Conservation (phyloP, 805 yeast species). For the Wickerhamomyces subpelliculosus region DNA sequence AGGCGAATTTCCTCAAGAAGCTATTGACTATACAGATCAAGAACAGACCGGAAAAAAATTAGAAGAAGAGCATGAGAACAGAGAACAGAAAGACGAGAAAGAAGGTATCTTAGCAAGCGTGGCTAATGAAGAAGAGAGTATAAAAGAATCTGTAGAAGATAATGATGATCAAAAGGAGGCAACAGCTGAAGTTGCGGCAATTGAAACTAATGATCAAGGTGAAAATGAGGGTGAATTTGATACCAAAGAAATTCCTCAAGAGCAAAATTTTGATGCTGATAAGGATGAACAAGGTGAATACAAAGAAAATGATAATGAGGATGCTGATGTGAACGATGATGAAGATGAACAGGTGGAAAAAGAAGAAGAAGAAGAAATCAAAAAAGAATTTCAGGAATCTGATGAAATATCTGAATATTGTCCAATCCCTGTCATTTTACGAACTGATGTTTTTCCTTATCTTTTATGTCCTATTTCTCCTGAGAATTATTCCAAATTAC, state of each 20-base stretch:
- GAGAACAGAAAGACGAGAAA: too few relatives aligned
- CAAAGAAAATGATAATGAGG: slow-evolving; percentile 1
- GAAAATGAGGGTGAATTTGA: background rate
- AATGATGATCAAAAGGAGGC: too few relatives aligned
- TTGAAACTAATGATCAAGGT: background rate
- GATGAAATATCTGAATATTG: background rate
- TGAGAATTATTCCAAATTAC: slow-evolving; percentile 1
- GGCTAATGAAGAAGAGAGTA: background rate
- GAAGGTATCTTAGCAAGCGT: background rate
- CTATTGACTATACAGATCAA: too few relatives aligned
- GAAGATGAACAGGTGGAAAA: slow-evolving; percentile 12
- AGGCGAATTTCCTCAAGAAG: background rate
- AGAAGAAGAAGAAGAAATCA: slow-evolving; percentile 4
- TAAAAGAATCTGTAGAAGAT: too few relatives aligned
- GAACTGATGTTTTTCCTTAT: slow-evolving; percentile 14
- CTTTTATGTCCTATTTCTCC: slow-evolving; percentile 13
- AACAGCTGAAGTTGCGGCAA: too few relatives aligned
- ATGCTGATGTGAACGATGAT: slow-evolving; percentile 10
- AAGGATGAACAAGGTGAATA: background rate
- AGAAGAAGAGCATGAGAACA: too few relatives aligned
- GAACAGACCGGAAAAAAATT: too few relatives aligned
- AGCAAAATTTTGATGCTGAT: background rate
- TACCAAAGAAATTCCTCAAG: background rate
- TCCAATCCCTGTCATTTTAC: slow-evolving; percentile 15
- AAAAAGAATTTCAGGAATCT: background rate